These are phyloP conservation scores for Toxoplasma gondii DNA, from an alignment of 169 alveolate species.

Conservation along the genomic window DNA sequence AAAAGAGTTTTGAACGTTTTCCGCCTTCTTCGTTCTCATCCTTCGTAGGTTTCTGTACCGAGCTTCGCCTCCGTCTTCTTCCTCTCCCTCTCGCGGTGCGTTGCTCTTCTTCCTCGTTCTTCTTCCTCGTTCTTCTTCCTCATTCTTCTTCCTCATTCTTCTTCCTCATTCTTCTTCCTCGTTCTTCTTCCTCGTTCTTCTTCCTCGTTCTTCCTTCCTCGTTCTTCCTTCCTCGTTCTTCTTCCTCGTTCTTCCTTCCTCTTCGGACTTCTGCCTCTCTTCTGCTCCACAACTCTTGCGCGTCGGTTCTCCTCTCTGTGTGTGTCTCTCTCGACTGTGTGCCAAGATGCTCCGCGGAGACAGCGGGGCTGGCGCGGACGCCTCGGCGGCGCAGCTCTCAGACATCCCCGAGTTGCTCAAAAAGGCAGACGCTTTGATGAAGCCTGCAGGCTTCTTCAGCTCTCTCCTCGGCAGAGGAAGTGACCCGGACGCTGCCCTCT, in stretches of 20 bases:
- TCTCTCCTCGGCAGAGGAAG: constrained; percentile 5
- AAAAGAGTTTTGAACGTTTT: no score
- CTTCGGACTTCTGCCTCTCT: background rate
- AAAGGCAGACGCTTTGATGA: background rate
- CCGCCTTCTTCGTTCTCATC: no score
- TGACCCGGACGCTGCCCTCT: constrained; percentile 20
- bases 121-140: background rate
- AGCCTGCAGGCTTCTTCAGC: constrained; percentile 28
- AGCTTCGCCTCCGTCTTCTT: background rate
- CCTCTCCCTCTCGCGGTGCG: background rate
- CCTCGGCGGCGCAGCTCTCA: background rate
- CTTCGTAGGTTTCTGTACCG: no score
- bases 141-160: background rate
- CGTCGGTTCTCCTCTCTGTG: background rate
- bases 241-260: background rate
- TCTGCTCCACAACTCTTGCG: background rate
- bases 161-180: background rate
- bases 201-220: background rate
- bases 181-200: background rate
- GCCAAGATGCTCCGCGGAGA: background rate
- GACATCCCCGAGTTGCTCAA: background rate
- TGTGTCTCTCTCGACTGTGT: background rate
- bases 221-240: background rate
- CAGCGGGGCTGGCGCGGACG: background rate
- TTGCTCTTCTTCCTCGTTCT: no score